Base-by-base conservation (phyloP, 441 rosid genomes). In the Kokia cookei region DNA sequence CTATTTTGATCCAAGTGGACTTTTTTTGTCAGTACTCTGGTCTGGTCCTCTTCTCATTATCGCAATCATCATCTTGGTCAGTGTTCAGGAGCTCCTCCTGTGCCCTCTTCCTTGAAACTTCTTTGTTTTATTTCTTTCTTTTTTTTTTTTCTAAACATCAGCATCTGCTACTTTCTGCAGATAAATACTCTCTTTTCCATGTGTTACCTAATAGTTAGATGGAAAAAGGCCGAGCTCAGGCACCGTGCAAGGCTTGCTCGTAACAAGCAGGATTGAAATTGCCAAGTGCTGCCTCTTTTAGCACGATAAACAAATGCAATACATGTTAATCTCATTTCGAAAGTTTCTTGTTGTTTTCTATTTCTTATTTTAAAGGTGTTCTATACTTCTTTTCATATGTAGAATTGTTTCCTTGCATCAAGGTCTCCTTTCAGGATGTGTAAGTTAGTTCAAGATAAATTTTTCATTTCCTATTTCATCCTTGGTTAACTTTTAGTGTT, bases 141-240 rank as follows among this genome's bases (percentile, higher is more conserved):
- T 59, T 75, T 13, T 8, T 42, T 35, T 17, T 59, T 24, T 6
- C 62, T 19, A 0, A 37, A 66, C 7, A 53, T 43, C 13, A 35
- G 54, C 15, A 22, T 58, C 10, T 29, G 12, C 10, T 62, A 51
- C 70, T 67, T 19, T 48, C 72, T 82, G 80, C 90, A 96, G 97
- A 81, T 96, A 73, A 96, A 93, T 83, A 87, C 96, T 3, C 95
- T 96, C 19, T 89, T 90, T 66, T 84, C 93, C 17, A 82, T 96
- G 67, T 92, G 99, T 81, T 81, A 83, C 84, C 73, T 90, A 73
- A 93, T 96, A 7, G 97, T 96, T 19, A 85, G 82, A 66, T 96
- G 99, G 99, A 96, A 96, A 84, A 92, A 77, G 81, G 98, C 99
- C 5, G 99, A 93, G 82, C 97, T 96, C 53, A 91, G 86, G 83